These are phyloP conservation scores for Alternaria gansuensis DNA, from an alignment of 2,329 filamentous ascomycete species.

Conservation along the genomic window DNA sequence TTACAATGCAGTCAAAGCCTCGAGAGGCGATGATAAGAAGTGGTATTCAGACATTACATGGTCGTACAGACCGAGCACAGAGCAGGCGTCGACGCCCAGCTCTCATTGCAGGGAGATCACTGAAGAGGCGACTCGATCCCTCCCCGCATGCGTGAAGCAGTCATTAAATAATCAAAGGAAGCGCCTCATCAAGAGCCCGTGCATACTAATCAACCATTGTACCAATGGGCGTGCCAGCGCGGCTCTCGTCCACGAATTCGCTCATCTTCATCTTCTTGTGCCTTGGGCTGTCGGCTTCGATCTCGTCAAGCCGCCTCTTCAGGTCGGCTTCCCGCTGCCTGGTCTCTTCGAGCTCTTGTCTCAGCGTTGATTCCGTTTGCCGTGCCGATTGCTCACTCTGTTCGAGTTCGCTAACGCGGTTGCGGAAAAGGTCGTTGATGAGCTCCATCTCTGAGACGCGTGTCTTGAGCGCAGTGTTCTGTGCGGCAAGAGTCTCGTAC, in stretches of 20 bases:
- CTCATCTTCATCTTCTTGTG: slow-evolving; percentile 67
- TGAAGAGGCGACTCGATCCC: slow-evolving; percentile 17
- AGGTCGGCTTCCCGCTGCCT: slow-evolving; percentile 81
- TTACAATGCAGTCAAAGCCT: slow-evolving; percentile 39
- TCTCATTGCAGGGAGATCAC: slow-evolving; percentile 9
- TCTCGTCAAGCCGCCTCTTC: slow-evolving; percentile 80
- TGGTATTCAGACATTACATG: slow-evolving; percentile 50
- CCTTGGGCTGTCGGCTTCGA: slow-evolving; percentile 57
- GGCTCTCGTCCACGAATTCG: slow-evolving; percentile 61
- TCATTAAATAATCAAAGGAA: slow-evolving; percentile 25
- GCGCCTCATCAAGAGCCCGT: slow-evolving; percentile 4
- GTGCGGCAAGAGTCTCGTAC: slow-evolving; percentile 79
- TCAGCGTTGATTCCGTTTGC: slow-evolving; percentile 65
- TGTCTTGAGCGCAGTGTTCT: slow-evolving; percentile 90
- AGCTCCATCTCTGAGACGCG: slow-evolving; percentile 94
- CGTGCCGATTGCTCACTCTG: slow-evolving; percentile 73
- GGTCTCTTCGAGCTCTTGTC: slow-evolving; percentile 73
- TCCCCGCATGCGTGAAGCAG: slow-evolving; percentile 22
- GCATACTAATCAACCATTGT: slow-evolving; percentile 41
- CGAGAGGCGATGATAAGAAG: slow-evolving; percentile 21
- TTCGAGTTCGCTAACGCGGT: slow-evolving; percentile 76
- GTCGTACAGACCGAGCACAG: slow-evolving; percentile 40
- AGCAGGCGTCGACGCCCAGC: slow-evolving; percentile 39
- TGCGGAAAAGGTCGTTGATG: slow-evolving; percentile 78
- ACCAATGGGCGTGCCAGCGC: slow-evolving; percentile 48